Percentiles rank a stretch among this genome's conserved stretches.
Conservation (phyloP, 78 protist genomes). For the Chrysochromulina tobinii region DNA sequence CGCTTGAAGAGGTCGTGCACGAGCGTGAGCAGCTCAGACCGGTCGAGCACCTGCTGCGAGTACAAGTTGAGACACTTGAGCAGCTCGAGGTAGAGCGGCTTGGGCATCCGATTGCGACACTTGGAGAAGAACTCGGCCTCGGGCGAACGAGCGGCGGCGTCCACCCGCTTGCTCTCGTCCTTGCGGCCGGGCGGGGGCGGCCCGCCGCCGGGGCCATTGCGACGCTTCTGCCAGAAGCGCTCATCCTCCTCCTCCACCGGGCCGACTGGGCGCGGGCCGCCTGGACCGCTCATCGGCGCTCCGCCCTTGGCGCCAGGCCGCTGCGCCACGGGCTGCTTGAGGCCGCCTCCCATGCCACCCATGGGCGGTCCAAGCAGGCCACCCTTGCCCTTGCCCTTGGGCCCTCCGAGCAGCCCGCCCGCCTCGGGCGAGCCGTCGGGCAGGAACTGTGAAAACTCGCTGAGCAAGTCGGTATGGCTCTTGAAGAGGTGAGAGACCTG, state of each 20-base stretch:
- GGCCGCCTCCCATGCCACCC: background rate
- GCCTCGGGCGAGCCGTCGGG: constrained; percentile 71
- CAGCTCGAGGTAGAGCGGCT: constrained; percentile 74
- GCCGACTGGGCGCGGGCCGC: background rate
- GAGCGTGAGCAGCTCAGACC: constrained; percentile 66
- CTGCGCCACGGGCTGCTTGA: background rate
- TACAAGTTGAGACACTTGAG: constrained; percentile 77
- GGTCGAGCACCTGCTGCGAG: constrained; percentile 18
- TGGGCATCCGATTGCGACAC: background rate
- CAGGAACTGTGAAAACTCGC: constrained; percentile 89
- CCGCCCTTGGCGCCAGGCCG: too few relatives aligned
- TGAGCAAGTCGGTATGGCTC: constrained; percentile 82
- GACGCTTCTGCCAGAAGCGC: background rate
- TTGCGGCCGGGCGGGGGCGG: background rate
- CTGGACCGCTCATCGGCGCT: background rate
- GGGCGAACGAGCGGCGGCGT: background rate
- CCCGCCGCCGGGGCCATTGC: background rate
- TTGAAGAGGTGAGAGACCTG: constrained; percentile 74
- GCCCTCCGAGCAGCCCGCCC: background rate
- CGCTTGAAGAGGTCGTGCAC: constrained; percentile 61
- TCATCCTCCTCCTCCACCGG: background rate
- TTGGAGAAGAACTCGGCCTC: background rate
- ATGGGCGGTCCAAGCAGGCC: too few relatives aligned
- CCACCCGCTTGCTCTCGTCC: background rate
- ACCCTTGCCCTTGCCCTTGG: background rate